These are phyloP conservation scores for Lactifluus piperatus DNA, from an alignment of 768 basidiomycete genomes.

Conservation along the genomic window DNA sequence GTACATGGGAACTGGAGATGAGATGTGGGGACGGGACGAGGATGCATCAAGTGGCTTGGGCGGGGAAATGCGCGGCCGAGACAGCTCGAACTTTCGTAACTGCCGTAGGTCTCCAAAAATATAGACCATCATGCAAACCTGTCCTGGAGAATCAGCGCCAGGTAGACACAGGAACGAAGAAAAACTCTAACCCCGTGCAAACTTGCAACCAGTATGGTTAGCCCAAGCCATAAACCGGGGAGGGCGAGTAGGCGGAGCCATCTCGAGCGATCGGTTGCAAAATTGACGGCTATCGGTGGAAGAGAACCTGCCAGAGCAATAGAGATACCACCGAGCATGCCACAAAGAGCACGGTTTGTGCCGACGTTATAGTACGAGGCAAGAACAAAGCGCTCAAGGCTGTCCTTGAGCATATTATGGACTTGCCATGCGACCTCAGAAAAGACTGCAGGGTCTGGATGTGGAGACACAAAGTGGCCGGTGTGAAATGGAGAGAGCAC, in stretches of 20 bases:
- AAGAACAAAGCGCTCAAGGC: conserved; percentile 55
- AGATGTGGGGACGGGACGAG: conserved; percentile 9
- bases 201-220: conserved; percentile 52
- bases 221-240: conserved; percentile 63
- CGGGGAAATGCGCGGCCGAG: conserved; percentile 54
- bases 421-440: conserved; percentile 49
- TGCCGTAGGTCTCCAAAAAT: conserved; percentile 74
- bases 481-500: conserved; percentile 40
- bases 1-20: conserved; percentile 10
- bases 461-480: conserved; percentile 41
- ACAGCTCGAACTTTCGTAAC: conserved; percentile 69
- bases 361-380: conserved; percentile 69
- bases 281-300: conserved; percentile 31
- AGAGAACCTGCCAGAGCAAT: conserved; percentile 38
- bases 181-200: conserved; percentile 53
- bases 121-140: conserved; percentile 66
- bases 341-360: conserved; percentile 58
- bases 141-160: not conserved
- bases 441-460: conserved; percentile 62
- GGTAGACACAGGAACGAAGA: not conserved
- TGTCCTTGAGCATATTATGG: conserved; percentile 50
- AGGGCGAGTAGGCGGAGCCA: conserved; percentile 53
- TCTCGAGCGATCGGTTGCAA: conserved; percentile 39
- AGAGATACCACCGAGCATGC: conserved; percentile 52
- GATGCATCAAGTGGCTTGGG: conserved; percentile 23